Percentiles rank a stretch among this genome's conserved stretches.
Evolutionary conservation across 441 rosid genomes (phyloP).

Genomic region (Populus hybrid): DNA sequence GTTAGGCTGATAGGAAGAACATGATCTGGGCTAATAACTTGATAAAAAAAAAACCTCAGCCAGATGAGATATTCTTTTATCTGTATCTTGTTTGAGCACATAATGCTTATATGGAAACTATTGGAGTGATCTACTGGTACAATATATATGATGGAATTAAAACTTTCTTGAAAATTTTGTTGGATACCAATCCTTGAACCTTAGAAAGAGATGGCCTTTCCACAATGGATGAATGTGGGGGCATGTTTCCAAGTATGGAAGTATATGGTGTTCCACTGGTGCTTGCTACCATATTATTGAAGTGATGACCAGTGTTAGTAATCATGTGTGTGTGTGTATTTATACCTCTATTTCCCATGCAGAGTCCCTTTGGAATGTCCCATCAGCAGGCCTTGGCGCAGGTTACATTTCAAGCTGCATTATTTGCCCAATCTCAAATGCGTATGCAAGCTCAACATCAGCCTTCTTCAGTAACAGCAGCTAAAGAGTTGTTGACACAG

Average conservation of each 20-base stretch:
- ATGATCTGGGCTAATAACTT: background rate
- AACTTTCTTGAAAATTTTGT: background rate
- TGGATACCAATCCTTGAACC: background rate
- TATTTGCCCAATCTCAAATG: constrained; percentile 41
- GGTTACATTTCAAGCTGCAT: constrained; percentile 57
- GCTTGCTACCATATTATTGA: background rate
- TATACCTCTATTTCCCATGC: constrained; percentile 20
- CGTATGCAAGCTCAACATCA: constrained; percentile 46
- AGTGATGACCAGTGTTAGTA: constrained; percentile 4
- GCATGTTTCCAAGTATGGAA: background rate
- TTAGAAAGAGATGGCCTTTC: constrained; percentile 4
- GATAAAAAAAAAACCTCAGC: background rate
- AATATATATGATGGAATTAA: background rate
- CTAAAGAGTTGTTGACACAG: constrained; percentile 23
- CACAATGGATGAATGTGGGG: background rate
- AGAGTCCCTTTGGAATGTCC: constrained; percentile 69
- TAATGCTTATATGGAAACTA: background rate
- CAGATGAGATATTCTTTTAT: background rate
- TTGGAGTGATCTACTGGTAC: background rate
- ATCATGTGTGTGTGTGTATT: constrained; percentile 1
- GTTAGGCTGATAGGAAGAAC: background rate
- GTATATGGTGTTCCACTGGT: background rate
- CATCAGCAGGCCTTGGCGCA: constrained; percentile 74
- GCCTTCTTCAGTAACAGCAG: constrained; percentile 26
- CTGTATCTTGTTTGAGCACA: background rate